phyloP scores from a whole-genome alignment of 75 land plant species.

The Sequoiadendron giganteum region DNA sequence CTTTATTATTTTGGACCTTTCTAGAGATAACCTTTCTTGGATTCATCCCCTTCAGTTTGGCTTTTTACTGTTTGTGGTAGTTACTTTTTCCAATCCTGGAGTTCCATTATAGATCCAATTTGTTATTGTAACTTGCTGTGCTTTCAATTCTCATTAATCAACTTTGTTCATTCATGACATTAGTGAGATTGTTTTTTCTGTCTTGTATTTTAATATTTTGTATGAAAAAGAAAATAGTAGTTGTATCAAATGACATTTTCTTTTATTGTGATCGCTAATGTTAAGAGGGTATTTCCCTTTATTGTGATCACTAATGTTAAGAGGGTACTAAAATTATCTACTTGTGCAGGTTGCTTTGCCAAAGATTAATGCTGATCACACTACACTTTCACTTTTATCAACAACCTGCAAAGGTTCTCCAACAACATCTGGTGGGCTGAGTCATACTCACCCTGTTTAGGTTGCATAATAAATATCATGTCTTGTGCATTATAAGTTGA shows the following conservation, averaged over 20 bases:
- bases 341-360: neutral
- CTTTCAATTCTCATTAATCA: neutral
- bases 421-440: neutral
- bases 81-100: neutral
- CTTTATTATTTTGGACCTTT: neutral
- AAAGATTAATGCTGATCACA: neutral
- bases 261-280: neutral
- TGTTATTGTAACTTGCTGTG: neutral
- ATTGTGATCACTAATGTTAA: neutral
- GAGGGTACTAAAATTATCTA: neutral
- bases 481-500: neutral
- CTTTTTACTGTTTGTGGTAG: neutral
- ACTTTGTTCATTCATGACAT: neutral
- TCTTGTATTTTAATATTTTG: neutral
- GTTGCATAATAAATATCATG: neutral
- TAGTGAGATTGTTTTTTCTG: neutral
- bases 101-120: neutral
- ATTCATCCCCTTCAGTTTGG: neutral
- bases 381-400: neutral
- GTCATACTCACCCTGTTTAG: neutral
- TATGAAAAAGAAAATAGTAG: neutral
- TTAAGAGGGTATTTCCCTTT: no score
- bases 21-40: neutral
- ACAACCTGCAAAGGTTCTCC: slow-evolving; percentile 8
- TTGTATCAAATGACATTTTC: neutral